Percentiles rank a stretch among this genome's conserved stretches.
Evolutionary conservation across 1,284 basidiomycete genomes (phyloP).

Genomic region (Puccinia hordei): DNA sequence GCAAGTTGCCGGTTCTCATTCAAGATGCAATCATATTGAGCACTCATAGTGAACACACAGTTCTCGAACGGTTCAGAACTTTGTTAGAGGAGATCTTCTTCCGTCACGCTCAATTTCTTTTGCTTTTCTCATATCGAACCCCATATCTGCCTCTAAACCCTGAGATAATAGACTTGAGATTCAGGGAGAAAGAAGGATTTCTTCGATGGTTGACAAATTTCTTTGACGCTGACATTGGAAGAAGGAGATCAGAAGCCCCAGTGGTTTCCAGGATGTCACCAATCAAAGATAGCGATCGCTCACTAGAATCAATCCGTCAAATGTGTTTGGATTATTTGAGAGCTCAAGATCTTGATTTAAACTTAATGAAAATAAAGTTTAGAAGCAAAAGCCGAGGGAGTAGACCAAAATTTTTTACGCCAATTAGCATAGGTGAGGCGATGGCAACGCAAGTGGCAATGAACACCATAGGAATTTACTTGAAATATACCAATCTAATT

Average conservation of each 20-base stretch:
- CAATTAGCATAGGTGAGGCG: neutral
- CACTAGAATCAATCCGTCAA: no score
- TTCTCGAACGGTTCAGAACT: neutral
- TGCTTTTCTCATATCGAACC: neutral
- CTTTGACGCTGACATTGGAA: neutral
- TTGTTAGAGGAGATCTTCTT: neutral
- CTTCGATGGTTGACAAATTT: neutral
- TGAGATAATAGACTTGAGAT: neutral
- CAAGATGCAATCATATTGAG: neutral
- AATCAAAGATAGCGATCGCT: no score
- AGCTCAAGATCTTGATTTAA: neutral
- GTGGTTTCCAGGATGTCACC: neutral
- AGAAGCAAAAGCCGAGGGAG: neutral
- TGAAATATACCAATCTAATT: neutral
- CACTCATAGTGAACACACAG: neutral
- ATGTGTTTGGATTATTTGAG: no score
- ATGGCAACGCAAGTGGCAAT: neutral
- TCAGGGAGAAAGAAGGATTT: neutral
- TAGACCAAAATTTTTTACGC: neutral
- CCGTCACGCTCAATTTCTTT: neutral
- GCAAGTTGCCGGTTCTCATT: neutral
- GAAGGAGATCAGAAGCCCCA: neutral
- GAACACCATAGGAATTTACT: neutral
- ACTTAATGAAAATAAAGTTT: neutral
- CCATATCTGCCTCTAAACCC: neutral